Evolutionary conservation across 108 stramenopile species (phyloP).

Genomic region (Conticribra weissflogii): DNA sequence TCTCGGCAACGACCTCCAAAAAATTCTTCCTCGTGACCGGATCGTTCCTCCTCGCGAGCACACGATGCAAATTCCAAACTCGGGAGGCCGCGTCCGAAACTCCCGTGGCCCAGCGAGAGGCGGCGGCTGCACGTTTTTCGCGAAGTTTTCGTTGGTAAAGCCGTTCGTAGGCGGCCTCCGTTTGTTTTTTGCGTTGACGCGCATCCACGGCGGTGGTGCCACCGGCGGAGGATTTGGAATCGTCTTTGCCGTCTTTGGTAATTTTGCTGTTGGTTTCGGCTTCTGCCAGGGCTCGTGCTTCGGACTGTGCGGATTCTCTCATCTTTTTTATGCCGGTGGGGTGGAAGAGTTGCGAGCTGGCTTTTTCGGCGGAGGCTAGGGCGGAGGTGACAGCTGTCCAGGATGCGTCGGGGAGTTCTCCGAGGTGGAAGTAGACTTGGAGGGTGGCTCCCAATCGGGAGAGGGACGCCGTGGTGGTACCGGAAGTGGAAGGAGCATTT

Average conservation of each 20-base stretch:
- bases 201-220: constrained; percentile 47
- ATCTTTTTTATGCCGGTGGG: constrained; percentile 44
- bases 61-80: constrained; percentile 83
- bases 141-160: constrained; percentile 61
- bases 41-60: constrained; percentile 76
- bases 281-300: constrained; percentile 54
- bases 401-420: constrained; percentile 78
- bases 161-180: constrained; percentile 53
- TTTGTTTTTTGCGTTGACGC: constrained; percentile 61
- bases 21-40: constrained; percentile 75
- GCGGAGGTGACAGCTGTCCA: constrained; percentile 78
- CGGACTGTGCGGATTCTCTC: constrained; percentile 35
- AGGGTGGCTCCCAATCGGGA: constrained; percentile 74
- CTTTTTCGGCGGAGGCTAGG: constrained; percentile 57
- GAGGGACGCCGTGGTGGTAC: constrained; percentile 36
- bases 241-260: constrained; percentile 53
- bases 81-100: constrained; percentile 65
- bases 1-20: constrained; percentile 70
- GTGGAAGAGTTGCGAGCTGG: constrained; percentile 39
- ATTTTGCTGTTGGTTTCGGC: constrained; percentile 39
- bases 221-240: constrained; percentile 14
- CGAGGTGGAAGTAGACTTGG: constrained; percentile 86
- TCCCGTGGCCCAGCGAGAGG: constrained; percentile 57
- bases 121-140: constrained; percentile 66
- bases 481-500: constrained; percentile 38